Percentiles rank a stretch among this genome's conserved stretches.
These are phyloP conservation scores for Pseudozyma sp. DNA, from an alignment of 1,284 basidiomycete genomes.

Conservation along the genomic window DNA sequence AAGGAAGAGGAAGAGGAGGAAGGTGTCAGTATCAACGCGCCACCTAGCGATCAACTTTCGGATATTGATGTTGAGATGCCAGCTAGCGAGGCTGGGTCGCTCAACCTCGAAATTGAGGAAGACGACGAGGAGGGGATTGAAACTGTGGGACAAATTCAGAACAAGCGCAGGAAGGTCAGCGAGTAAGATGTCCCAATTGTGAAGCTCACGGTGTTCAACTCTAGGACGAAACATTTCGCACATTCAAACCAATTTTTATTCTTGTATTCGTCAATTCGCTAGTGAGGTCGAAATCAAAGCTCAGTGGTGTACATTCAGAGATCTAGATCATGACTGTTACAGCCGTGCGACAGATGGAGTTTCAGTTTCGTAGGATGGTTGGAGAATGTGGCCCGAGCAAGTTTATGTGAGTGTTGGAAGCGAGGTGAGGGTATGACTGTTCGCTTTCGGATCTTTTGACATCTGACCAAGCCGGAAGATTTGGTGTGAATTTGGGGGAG, in stretches of 20 bases:
- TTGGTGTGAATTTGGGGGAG: too few species aligned
- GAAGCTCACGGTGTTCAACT: background rate
- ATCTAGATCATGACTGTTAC: too few species aligned
- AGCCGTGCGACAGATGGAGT: too few species aligned
- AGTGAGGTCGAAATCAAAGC: too few species aligned
- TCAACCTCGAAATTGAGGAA: conserved; percentile 14
- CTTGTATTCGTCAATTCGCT: background rate
- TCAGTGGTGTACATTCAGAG: too few species aligned
- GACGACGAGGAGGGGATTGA: conserved; percentile 17
- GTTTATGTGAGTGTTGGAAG: too few species aligned
- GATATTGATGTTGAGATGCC: conserved; percentile 26
- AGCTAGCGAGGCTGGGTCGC: conserved; percentile 10
- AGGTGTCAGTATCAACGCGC: conserved; percentile 17
- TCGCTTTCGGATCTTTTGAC: too few species aligned
- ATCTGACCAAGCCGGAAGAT: too few species aligned
- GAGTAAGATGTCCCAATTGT: background rate
- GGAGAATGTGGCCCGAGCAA: too few species aligned
- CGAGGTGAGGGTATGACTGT: too few species aligned
- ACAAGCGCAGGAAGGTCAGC: conserved; percentile 27
- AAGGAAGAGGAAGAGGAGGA: conserved; percentile 15
- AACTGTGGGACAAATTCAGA: background rate
- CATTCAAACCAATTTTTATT: background rate
- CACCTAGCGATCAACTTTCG: conserved; percentile 15
- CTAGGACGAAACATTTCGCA: background rate
- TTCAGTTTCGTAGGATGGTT: too few species aligned